Conservation (phyloP, 2,329 filamentous ascomycete species). For the Biscogniauxia marginata region DNA sequence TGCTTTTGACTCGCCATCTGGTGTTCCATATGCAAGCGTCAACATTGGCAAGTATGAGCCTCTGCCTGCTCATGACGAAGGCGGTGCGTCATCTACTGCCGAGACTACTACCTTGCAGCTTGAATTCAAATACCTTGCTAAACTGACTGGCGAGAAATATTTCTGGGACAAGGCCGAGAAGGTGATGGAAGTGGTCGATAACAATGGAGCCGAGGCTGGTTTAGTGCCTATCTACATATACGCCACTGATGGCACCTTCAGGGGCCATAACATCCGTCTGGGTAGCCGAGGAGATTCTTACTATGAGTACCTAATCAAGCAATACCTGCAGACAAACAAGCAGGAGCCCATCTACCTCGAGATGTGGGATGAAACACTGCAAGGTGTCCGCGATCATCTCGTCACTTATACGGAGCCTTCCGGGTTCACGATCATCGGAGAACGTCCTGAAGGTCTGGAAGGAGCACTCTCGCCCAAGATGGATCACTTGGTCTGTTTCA, state of each 20-base stretch:
- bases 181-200: constrained; percentile 87
- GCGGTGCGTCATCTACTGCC: constrained; percentile 87
- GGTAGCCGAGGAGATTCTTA: constrained; percentile 96
- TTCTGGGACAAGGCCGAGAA: constrained; percentile 93
- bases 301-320: constrained; percentile 98
- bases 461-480: constrained; percentile 78
- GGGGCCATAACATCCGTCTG: constrained; percentile 81
- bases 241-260: constrained; percentile 74
- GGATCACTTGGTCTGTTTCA: constrained; percentile 97
- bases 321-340: constrained; percentile 90
- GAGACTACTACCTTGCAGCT: constrained; percentile 91
- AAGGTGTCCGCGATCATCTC: constrained; percentile 86
- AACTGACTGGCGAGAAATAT: constrained; percentile 85
- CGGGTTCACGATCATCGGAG: constrained; percentile 84
- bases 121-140: constrained; percentile 95
- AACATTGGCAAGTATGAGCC: constrained; percentile 77
- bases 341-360: constrained; percentile 83
- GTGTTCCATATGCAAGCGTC: constrained; percentile 86
- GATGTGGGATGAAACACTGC: constrained; percentile 87
- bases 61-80: constrained; percentile 78
- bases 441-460: constrained; percentile 73
- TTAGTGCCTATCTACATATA: constrained; percentile 91
- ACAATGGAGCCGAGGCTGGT: constrained; percentile 75
- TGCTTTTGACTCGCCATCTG: constrained; percentile 84
- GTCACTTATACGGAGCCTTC: constrained; percentile 82